Percentiles rank a stretch among this genome's conserved stretches.
Conservation (phyloP, 495 filamentous ascomycete genomes). For the Pyronema omphalodes region DNA sequence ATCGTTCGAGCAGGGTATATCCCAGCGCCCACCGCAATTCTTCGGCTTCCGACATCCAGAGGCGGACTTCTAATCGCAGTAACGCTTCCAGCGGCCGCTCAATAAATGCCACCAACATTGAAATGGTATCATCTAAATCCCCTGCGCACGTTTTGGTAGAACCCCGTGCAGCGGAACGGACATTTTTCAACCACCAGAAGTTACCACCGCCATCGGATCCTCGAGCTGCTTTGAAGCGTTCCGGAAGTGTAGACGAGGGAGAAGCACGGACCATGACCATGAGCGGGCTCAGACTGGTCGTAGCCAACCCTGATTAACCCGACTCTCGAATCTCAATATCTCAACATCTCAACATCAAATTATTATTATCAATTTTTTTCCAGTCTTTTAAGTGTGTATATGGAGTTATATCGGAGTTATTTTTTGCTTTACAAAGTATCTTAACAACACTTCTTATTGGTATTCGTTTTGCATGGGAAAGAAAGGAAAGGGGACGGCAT, state of each 20-base stretch:
- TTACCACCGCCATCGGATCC: conserved; percentile 35
- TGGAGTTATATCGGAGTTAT: no score
- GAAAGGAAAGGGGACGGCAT: no score
- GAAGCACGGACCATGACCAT: conserved; percentile 58
- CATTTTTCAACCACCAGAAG: neutral
- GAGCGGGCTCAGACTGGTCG: conserved; percentile 59
- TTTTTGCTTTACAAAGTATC: no score
- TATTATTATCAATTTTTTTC: no score
- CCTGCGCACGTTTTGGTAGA: conserved; percentile 25
- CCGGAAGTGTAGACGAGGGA: conserved; percentile 79
- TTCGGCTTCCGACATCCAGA: conserved; percentile 11
- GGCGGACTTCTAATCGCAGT: conserved; percentile 15
- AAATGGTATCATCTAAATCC: conserved; percentile 4
- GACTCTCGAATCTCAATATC: no score
- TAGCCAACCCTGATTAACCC: conserved; percentile 69
- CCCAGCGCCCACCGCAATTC: conserved; percentile 10
- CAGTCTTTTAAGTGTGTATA: no score
- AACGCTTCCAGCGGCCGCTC: conserved; percentile 12
- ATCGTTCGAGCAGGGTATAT: conserved; percentile 27
- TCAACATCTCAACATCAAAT: neutral
- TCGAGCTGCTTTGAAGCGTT: conserved; percentile 40
- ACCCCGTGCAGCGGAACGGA: conserved; percentile 12
- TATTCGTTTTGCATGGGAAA: no score
- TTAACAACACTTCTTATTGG: no score
- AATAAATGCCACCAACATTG: conserved; percentile 13